Evolutionary conservation across 202 grass and related monocot species (phyloP), one percentile per base, ranked within the genome.

Genomic region (Digitaria exilis): DNA sequence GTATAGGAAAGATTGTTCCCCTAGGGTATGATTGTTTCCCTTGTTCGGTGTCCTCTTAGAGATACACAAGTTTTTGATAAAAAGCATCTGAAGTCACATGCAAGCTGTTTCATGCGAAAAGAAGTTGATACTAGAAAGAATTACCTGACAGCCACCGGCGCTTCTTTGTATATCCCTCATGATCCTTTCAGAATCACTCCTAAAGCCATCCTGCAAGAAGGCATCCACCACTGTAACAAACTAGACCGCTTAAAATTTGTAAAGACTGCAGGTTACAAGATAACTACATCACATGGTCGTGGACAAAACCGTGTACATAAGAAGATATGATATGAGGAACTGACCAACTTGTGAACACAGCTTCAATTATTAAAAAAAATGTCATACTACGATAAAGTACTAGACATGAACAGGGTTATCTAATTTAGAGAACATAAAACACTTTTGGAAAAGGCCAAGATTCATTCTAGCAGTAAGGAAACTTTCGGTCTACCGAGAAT

Each of bases 81-180:
- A 84, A 54, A 48, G 13, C 64, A 58, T 32, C 51, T 67, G 9
- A 80, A 80, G 70, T 48, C 39, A 59, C 60, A 84, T 45, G 4
- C 16, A 48, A 62, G 84, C 19, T 79, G 16, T 83, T 80, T 43
- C 25, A 52, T 75, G 54, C 29, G 14, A 59, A 69, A 75, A 42
- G 3, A 74, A 57, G 24, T 60, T 39, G 75, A 43, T 19, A 73
- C 4, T n/a, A 71, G 57, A 49, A 49, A 64, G 61, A 68, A 57
- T 73, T 68, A 98, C 95, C 95, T 98, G 95, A 35, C 95, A 98
- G 32, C 87, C 90, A 78, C 71, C 89, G 54, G 85, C 81, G 43
- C 84, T 92, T 87, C 78, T 90, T 87, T 86, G 93, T 80, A 99
- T 90, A 69, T 99, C 96, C 78, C 81, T 99, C 96, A 96, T 96